A percentile compares a stretch with the other conserved stretches of the same genome.
Evolutionary conservation across 495 filamentous ascomycete species (phyloP).

Genomic region (Zalerion maritima): DNA sequence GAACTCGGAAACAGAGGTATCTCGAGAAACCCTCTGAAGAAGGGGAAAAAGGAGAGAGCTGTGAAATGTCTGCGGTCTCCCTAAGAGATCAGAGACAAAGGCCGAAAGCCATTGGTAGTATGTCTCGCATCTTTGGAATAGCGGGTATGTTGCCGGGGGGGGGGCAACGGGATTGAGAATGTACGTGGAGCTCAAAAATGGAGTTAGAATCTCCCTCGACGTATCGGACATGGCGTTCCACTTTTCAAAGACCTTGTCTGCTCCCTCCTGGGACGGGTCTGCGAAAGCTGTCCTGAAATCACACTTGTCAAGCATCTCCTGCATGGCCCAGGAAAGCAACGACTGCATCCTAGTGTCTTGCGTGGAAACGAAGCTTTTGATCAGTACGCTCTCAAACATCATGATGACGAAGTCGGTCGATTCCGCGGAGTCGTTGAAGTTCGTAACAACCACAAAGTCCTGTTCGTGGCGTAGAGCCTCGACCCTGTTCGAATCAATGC

Average conservation of each 20-base stretch:
- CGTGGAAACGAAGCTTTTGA: slow-evolving; percentile 79
- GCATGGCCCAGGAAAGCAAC: slow-evolving; percentile 85
- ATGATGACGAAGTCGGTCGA: slow-evolving; percentile 76
- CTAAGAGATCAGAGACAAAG: slow-evolving; percentile 69
- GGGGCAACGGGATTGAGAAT: slow-evolving; percentile 45
- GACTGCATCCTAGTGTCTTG: slow-evolving; percentile 76
- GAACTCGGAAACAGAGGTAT: slow-evolving; percentile 71
- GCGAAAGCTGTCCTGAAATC: slow-evolving; percentile 45
- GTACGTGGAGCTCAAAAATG: slow-evolving; percentile 76
- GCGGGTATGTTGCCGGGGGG: slow-evolving; percentile 50
- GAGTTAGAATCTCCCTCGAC: slow-evolving; percentile 63
- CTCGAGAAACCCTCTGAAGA: too few species aligned
- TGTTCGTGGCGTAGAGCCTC: slow-evolving; percentile 63
- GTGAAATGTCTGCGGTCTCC: slow-evolving; percentile 52
- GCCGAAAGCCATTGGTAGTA: slow-evolving; percentile 69
- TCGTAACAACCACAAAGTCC: slow-evolving; percentile 68
- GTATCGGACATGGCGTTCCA: slow-evolving; percentile 64
- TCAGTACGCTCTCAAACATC: slow-evolving; percentile 70
- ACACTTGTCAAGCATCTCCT: slow-evolving; percentile 68
- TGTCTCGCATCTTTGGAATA: slow-evolving; percentile 48
- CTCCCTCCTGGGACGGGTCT: slow-evolving; percentile 4
- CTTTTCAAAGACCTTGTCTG: slow-evolving; percentile 37
- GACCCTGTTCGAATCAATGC: slow-evolving; percentile 77
- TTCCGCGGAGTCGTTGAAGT: slow-evolving; percentile 68
- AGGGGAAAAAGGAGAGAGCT: too few species aligned